Conservation (phyloP, 331 rosid genomes). For the Cucumis variabilis region DNA sequence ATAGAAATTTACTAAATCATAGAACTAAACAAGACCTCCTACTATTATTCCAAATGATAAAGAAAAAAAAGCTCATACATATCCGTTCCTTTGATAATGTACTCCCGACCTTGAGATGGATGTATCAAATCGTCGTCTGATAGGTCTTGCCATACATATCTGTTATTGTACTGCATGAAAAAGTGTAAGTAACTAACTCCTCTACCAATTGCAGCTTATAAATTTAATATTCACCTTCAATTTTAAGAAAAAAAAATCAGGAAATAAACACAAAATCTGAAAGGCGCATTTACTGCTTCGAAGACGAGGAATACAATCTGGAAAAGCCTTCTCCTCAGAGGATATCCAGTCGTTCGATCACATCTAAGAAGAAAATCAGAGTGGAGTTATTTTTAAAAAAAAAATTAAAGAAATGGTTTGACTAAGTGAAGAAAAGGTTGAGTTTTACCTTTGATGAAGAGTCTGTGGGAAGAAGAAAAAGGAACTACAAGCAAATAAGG, state of each 20-base stretch:
- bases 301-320: slow-evolving; percentile 64
- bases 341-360: slow-evolving; percentile 51
- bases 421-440: background rate
- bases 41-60: no score
- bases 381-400: no score
- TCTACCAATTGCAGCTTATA: background rate
- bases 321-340: slow-evolving; percentile 67
- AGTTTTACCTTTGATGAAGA: slow-evolving; percentile 58
- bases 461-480: slow-evolving; percentile 60
- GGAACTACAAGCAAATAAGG: slow-evolving; percentile 78
- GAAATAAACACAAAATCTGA: background rate
- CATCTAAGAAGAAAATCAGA: slow-evolving; percentile 49
- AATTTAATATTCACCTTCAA: background rate
- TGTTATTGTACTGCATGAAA: slow-evolving; percentile 59
- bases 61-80: no score
- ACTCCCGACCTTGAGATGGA: slow-evolving; percentile 68
- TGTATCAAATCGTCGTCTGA: slow-evolving; percentile 59
- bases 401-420: background rate
- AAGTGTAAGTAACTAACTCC: background rate
- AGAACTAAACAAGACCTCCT: no score
- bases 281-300: slow-evolving; percentile 53
- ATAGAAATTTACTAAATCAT: no score
- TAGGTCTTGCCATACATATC: slow-evolving; percentile 81
- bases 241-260: background rate
- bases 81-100: slow-evolving; percentile 68